These are phyloP conservation scores for Clonostachys rhizophaga DNA, from an alignment of 2,329 filamentous ascomycete genomes.

Conservation along the genomic window DNA sequence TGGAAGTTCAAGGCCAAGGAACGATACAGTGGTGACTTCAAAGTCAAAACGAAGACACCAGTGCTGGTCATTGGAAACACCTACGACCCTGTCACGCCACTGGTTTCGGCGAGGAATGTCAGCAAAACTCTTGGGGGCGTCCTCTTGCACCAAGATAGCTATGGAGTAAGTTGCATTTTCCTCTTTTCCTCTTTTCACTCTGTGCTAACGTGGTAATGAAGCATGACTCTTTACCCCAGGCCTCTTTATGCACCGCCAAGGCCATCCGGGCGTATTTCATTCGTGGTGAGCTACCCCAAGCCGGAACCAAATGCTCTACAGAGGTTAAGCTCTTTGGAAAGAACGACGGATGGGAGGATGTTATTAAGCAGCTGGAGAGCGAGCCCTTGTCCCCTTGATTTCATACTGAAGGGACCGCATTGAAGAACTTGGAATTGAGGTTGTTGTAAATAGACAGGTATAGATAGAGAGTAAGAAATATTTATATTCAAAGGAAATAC, in stretches of 20 bases:
- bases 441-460: no score
- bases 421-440: no score
- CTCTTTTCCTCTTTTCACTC: not conserved
- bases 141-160: conserved; percentile 36
- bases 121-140: conserved; percentile 25
- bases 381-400: no score
- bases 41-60: conserved; percentile 24
- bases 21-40: conserved; percentile 9
- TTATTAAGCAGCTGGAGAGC: not conserved
- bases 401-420: no score
- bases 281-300: conserved; percentile 7
- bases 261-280: conserved; percentile 8
- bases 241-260: conserved; percentile 7
- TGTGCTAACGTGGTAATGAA: not conserved
- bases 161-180: conserved; percentile 26
- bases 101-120: conserved; percentile 28
- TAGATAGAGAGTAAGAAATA: no score
- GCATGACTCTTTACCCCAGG: not conserved
- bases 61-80: conserved; percentile 29
- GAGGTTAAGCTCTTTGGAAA: conserved; percentile 5
- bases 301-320: conserved; percentile 7
- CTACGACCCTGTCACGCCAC: conserved; percentile 35
- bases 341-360: conserved; percentile 7
- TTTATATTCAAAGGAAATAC: no score
- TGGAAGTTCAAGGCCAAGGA: conserved; percentile 6